Percentiles rank a stretch among this genome's conserved stretches.
phyloP scores from a whole-genome alignment of 352 stramenopile species.

The Thalassiosira pacifica region DNA sequence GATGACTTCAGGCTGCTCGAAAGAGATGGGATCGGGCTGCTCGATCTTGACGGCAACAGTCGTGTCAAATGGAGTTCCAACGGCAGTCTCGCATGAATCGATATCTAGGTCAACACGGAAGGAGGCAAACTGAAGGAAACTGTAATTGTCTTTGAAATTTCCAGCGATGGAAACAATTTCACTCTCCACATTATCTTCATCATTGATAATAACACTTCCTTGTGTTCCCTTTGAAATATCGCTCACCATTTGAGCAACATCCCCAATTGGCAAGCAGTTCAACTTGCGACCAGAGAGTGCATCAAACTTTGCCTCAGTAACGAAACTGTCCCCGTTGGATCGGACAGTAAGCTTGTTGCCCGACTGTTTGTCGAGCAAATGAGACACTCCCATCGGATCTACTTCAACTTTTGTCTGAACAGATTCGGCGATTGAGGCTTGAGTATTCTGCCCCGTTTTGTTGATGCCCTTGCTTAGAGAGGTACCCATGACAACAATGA shows the following conservation, averaged over 20 bases:
- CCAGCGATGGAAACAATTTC: not conserved
- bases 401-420: not conserved
- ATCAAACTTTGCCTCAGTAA: not conserved
- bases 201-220: not conserved
- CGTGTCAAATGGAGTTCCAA: no score
- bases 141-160: not conserved
- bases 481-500: not conserved
- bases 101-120: not conserved
- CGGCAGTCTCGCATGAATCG: not conserved
- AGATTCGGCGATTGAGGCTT: not conserved
- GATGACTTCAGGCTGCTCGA: no score
- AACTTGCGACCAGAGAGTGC: not conserved
- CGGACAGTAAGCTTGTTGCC: not conserved
- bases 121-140: not conserved
- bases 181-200: not conserved
- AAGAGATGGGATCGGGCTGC: no score
- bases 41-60: no score
- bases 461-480: not conserved
- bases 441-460: not conserved
- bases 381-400: not conserved
- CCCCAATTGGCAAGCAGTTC: not conserved
- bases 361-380: not conserved
- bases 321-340: not conserved
- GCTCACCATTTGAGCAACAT: not conserved
- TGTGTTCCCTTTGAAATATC: not conserved